Evolutionary conservation across 352 stramenopile species (phyloP).

Genomic region (Phytophthora constricta): DNA sequence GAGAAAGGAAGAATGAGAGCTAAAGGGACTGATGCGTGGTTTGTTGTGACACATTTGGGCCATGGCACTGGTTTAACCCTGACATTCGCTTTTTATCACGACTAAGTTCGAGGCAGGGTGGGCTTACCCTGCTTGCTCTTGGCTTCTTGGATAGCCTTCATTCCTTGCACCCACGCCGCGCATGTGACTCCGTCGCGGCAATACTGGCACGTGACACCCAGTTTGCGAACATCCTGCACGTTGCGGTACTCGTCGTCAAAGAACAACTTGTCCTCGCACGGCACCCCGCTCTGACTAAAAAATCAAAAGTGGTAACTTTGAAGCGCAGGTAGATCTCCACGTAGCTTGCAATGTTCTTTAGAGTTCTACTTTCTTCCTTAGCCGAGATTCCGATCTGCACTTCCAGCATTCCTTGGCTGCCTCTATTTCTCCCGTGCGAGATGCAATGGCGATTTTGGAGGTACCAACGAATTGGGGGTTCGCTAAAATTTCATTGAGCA

Average conservation of each 20-base stretch:
- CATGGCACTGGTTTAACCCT: neutral
- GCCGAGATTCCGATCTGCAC: conserved; percentile 27
- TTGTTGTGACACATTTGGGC: neutral
- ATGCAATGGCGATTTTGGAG: conserved; percentile 71
- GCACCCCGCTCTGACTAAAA: conserved; percentile 81
- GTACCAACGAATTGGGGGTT: conserved; percentile 55
- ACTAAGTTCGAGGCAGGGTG: neutral
- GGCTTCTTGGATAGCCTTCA: conserved; percentile 61
- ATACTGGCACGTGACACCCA: conserved; percentile 84
- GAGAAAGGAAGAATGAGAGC: neutral
- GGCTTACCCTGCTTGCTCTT: conserved; percentile 32
- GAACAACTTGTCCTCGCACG: conserved; percentile 96
- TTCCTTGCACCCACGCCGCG: conserved; percentile 64
- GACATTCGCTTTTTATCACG: neutral
- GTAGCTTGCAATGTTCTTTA: conserved; percentile 63
- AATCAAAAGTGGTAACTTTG: conserved; percentile 93
- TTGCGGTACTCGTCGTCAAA: conserved; percentile 94
- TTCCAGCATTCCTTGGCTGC: conserved; percentile 75
- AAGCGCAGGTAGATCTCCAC: conserved; percentile 82
- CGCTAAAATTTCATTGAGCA: conserved; percentile 62
- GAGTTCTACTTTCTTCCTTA: conserved; percentile 30
- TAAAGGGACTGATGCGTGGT: neutral
- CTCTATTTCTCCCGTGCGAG: conserved; percentile 60
- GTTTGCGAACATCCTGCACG: conserved; percentile 57
- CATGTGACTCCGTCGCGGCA: conserved; percentile 73